These are phyloP conservation scores for Zygnema cylindricum DNA, from an alignment of 139 green algal species.

Conservation along the genomic window DNA sequence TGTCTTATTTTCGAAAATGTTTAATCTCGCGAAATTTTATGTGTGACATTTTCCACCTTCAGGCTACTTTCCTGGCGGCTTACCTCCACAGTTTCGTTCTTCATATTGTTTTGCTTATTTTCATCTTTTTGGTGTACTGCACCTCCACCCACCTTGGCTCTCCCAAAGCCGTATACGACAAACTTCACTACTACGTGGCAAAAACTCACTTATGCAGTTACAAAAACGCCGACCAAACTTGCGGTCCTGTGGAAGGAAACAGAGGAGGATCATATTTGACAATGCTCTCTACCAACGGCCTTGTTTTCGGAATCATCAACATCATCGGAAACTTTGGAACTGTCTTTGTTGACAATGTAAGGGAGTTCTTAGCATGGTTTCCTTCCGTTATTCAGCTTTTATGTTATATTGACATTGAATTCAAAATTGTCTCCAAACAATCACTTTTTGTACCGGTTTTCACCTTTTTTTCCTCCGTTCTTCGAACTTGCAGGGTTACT, in stretches of 20 bases:
- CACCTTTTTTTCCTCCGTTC: too few species aligned
- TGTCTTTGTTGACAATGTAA: conserved; percentile 83
- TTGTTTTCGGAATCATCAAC: conserved; percentile 97
- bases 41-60: conserved; percentile 57
- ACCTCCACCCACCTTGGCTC: conserved; percentile 67
- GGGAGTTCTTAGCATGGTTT: too few species aligned
- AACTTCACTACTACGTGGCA: conserved; percentile 63
- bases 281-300: conserved; percentile 84
- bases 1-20: too few species aligned
- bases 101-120: conserved; percentile 85
- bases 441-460: too few species aligned
- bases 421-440: too few species aligned
- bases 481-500: conserved; percentile 90
- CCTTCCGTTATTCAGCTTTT: too few species aligned
- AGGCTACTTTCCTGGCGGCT: conserved; percentile 86
- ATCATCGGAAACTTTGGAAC: conserved; percentile 95
- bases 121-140: conserved; percentile 84
- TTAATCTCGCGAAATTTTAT: too few species aligned
- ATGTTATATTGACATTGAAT: too few species aligned
- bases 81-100: conserved; percentile 90
- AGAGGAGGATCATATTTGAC: conserved; percentile 86
- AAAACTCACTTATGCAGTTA: conserved; percentile 45
- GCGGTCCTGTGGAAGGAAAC: conserved; percentile 79
- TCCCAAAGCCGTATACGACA: conserved; percentile 76
- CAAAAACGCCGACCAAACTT: conserved; percentile 47